A percentile compares a stretch with the other conserved stretches of the same genome.
These are phyloP conservation scores for Ophiocordyceps robertsii DNA, from an alignment of 2,329 filamentous ascomycete species.

Conservation along the genomic window DNA sequence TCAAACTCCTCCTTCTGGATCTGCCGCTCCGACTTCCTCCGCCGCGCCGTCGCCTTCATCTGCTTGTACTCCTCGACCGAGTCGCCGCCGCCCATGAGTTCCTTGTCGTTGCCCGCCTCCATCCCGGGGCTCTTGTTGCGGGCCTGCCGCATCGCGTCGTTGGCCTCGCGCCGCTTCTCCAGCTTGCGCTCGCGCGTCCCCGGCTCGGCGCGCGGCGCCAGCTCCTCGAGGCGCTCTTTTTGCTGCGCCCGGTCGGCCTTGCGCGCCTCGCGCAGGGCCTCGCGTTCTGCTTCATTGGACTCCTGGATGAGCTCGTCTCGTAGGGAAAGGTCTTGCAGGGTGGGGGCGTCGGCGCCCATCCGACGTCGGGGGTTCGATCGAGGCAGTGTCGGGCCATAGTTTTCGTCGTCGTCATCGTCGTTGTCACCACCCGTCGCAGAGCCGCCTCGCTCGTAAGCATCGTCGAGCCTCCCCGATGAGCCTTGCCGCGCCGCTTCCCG, in stretches of 20 bases:
- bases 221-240: slow-evolving; percentile 63
- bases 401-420: slow-evolving; percentile 31
- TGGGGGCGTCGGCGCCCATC: slow-evolving; percentile 52
- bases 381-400: slow-evolving; percentile 34
- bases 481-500: background rate
- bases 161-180: slow-evolving; percentile 68
- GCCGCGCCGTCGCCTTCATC: slow-evolving; percentile 49
- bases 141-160: slow-evolving; percentile 63
- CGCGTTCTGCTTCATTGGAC: slow-evolving; percentile 35
- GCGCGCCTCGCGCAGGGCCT: slow-evolving; percentile 46
- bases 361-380: slow-evolving; percentile 10
- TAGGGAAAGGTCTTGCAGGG: slow-evolving; percentile 57
- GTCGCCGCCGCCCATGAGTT: slow-evolving; percentile 63
- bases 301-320: slow-evolving; percentile 35
- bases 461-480: background rate
- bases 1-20: slow-evolving; percentile 68
- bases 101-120: slow-evolving; percentile 46
- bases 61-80: slow-evolving; percentile 56
- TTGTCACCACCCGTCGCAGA: slow-evolving; percentile 5
- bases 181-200: slow-evolving; percentile 72
- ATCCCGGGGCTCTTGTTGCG: slow-evolving; percentile 50
- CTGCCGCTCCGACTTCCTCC: slow-evolving; percentile 75
- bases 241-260: slow-evolving; percentile 51
- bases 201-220: slow-evolving; percentile 69
- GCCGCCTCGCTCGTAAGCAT: background rate